Evolutionary conservation across 176 grass and related monocot genomes (phyloP), one percentile per base, ranked within the genome.

Genomic region (Lolium multiflorum): DNA sequence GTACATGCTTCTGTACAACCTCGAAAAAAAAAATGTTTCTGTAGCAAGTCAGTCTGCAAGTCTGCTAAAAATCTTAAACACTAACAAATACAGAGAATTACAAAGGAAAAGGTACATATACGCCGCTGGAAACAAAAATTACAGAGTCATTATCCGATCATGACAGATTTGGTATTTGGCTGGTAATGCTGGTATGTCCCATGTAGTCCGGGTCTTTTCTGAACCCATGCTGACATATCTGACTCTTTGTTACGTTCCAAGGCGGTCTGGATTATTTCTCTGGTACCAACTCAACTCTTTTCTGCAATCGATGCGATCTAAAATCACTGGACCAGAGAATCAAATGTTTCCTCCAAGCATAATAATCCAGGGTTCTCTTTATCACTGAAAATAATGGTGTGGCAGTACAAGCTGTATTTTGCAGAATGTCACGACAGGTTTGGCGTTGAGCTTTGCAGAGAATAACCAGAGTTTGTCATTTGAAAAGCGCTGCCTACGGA

Each of bases 81-180:
- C 57, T 11, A 54, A 80, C 17, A 62, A 37, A 24, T 37, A 14
- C 7, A 18, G 9, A 17, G 44, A 54, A 64, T 47, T 49, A 25
- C 15, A 41, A 9, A 17, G 28, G 11, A 49, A 3, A 68, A 22
- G 15, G 5, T 15, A 41, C 49, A 12, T 28, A 18, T 35, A 59
- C 12, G 17, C 67, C 3, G 37, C 26, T 38, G 35, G 7, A 41
- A 17, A 37, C 17, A 55, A 41, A 58, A 41, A 37, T 1, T 11
- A 80, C 38, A 3, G 63, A 62, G 38, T 16, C 46, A 35, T 77
- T 76, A 57, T 57, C 59, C 61, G 1, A 74, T 37, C 25, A 52
- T 15, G 78, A 82, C 59, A 77, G 78, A 57, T 85, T 64, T 80
- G 47, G 17, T 56, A 73, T 80, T 84, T 74, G 66, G 65, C 24